Conservation (phyloP, 2,329 filamentous ascomycete genomes). For the Neodidymelliopsis sp. region DNA sequence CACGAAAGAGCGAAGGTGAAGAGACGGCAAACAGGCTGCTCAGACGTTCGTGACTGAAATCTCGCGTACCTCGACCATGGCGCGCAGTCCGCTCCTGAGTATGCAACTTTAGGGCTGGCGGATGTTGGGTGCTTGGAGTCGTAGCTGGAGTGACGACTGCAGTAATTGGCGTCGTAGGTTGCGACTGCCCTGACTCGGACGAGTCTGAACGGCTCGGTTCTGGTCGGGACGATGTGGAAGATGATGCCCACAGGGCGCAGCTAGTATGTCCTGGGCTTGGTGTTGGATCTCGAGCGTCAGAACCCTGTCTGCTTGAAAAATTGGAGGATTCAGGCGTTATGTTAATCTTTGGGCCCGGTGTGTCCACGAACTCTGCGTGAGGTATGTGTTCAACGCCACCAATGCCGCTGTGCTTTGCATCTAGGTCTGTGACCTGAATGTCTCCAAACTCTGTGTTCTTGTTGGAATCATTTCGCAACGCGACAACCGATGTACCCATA, state of each 20-base stretch:
- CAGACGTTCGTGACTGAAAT: not conserved
- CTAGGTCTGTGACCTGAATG: constrained; percentile 27
- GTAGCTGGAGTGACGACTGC: constrained; percentile 1
- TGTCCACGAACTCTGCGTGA: constrained; percentile 7
- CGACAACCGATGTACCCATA: too few relatives aligned
- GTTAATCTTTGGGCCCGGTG: not conserved
- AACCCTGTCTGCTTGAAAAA: not conserved
- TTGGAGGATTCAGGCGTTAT: not conserved
- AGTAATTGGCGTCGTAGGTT: constrained; percentile 4
- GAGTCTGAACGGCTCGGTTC: not conserved
- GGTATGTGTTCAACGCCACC: constrained; percentile 1
- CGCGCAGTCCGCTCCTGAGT: constrained; percentile 9
- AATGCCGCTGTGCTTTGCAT: constrained; percentile 13
- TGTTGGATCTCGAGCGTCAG: constrained; percentile 6
- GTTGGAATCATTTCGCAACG: not conserved
- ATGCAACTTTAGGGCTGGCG: not conserved
- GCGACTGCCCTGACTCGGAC: not conserved
- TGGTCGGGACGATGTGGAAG: not conserved
- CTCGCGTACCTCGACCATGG: constrained; percentile 9
- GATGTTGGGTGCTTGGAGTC: not conserved
- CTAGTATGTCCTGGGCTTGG: not conserved
- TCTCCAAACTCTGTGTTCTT: constrained; percentile 27
- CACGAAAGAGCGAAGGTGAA: not conserved
- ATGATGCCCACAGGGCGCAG: not conserved
- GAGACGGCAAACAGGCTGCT: not conserved